Evolutionary conservation across 352 stramenopile species (phyloP), one percentile per base, ranked within the genome.

Genomic region (Phytopythium oedochilum): DNA sequence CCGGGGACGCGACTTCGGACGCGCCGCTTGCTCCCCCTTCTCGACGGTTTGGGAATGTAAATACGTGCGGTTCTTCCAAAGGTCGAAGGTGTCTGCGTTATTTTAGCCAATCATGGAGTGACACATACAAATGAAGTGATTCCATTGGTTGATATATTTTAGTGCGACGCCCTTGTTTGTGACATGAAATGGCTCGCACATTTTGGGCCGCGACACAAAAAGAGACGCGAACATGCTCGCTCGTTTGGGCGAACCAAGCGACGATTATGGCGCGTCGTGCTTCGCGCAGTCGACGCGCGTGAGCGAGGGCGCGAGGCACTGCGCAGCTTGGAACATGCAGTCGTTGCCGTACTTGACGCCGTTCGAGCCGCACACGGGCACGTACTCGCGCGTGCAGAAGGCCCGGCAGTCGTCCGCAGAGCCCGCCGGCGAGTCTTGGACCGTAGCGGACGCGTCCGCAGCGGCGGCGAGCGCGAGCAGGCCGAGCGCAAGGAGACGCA

Each of bases 311-410:
- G 51, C 5, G 14, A 20, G 18, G 48, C 56, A 62, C 47, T 53
- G 28, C 12, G 56, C 56, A 6, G 22, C 28, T n/a, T 57, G 10
- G 28, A 62, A 42, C 56, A 57, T 29, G 35, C 56, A 62, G 20
- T 53, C 9, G 48, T 62, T 62, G 56, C 29, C 32, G 40, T 62
- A 62, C 25, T 38, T 62, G 47, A 49, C 26, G 48, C 49, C 49
- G 46, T 62, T 18, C 20, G 56, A 62, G 38, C 47, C 56, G 28
- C 56, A 62, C n/a, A 62, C 40, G 18, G 46, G 49, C 20, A 17
- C 5, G 56, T 58, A 57, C 47, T 62, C 56, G 31, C 46, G 31
- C 40, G 56, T 53, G 56, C 56, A 62, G 36, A 47, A 39, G 5
- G 42, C 18, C n/a, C 17, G 22, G 26, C 55, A 60, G 15, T 48